These are phyloP conservation scores for Dothistroma pini DNA, from an alignment of 2,329 filamentous ascomycete species.

Conservation along the genomic window DNA sequence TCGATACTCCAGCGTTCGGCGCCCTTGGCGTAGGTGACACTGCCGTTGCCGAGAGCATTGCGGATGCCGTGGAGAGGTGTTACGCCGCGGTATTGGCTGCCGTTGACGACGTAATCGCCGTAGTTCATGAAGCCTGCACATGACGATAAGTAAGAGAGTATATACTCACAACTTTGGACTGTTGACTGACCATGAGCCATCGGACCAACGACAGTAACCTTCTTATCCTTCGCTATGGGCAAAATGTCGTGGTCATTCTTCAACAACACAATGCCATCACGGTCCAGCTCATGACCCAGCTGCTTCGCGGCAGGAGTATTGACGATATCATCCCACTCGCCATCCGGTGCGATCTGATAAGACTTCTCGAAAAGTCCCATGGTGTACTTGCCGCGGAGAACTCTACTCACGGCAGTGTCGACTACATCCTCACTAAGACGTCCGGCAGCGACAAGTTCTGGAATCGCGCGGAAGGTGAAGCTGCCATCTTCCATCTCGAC, in stretches of 20 bases:
- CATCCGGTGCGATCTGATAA: slow-evolving; percentile 56
- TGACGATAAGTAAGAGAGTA: not conserved
- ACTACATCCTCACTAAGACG: slow-evolving; percentile 58
- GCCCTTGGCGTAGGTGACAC: slow-evolving; percentile 64
- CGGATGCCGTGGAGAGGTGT: slow-evolving; percentile 68
- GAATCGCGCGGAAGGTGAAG: slow-evolving; percentile 66
- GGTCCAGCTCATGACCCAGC: slow-evolving; percentile 62
- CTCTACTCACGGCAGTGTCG: slow-evolving; percentile 62
- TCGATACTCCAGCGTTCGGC: slow-evolving; percentile 71
- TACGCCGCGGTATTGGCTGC: slow-evolving; percentile 61
- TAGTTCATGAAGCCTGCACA: slow-evolving; percentile 59
- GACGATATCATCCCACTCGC: slow-evolving; percentile 56
- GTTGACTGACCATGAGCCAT: slow-evolving; percentile 59
- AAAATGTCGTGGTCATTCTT: slow-evolving; percentile 67
- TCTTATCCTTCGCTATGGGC: slow-evolving; percentile 60
- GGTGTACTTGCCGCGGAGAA: slow-evolving; percentile 65
- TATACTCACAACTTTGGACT: not conserved
- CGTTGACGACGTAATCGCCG: slow-evolving; percentile 69
- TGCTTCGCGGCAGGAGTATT: slow-evolving; percentile 58
- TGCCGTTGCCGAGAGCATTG: slow-evolving; percentile 54
- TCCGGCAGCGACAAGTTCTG: slow-evolving; percentile 59
- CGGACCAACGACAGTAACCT: slow-evolving; percentile 68
- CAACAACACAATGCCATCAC: slow-evolving; percentile 67
- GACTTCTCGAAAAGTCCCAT: slow-evolving; percentile 69
- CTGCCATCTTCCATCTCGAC: slow-evolving; percentile 75